These are phyloP conservation scores for Phalaenopsis aphrodite DNA, from an alignment of 106 monocot genomes.

Conservation along the genomic window DNA sequence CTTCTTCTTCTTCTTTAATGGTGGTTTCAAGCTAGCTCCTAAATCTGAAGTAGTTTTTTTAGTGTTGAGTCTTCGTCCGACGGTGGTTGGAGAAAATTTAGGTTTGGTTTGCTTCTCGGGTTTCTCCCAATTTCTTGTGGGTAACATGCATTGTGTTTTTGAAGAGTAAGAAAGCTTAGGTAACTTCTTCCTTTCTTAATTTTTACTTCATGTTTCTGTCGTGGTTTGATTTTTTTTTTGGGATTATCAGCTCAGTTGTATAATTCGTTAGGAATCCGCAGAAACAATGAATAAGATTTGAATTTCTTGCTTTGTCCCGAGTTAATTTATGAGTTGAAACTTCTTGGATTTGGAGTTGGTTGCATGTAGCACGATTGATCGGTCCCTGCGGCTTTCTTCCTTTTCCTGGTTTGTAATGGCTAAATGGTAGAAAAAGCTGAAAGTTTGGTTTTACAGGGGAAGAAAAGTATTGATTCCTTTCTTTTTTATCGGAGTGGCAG, in stretches of 20 bases:
- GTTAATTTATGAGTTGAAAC: not conserved
- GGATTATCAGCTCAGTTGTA: not conserved
- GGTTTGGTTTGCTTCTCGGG: not conserved
- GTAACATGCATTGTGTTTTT: not conserved
- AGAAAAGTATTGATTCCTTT: slow-evolving; percentile 17
- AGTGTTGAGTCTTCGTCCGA: not conserved
- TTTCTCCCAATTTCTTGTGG: not conserved
- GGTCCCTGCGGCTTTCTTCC: not conserved
- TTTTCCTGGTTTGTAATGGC: not conserved
- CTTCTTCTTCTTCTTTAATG: slow-evolving; percentile 2
- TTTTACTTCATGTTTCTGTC: not conserved
- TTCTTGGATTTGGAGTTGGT: not conserved
- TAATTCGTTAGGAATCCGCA: not conserved
- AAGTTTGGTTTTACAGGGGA: not conserved
- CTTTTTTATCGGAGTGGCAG: not conserved
- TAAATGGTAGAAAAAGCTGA: not conserved
- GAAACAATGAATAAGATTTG: not conserved
- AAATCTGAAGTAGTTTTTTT: not conserved
- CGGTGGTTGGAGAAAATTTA: slow-evolving; percentile 2
- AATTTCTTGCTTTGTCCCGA: too few species aligned
- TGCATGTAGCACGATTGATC: not conserved
- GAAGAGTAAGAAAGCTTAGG: not conserved
- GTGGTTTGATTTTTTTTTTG: not conserved
- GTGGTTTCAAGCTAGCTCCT: not conserved
- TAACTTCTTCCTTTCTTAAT: not conserved